Conservation (phyloP, 2,329 filamentous ascomycete species). For the Colletotrichum sp. region DNA sequence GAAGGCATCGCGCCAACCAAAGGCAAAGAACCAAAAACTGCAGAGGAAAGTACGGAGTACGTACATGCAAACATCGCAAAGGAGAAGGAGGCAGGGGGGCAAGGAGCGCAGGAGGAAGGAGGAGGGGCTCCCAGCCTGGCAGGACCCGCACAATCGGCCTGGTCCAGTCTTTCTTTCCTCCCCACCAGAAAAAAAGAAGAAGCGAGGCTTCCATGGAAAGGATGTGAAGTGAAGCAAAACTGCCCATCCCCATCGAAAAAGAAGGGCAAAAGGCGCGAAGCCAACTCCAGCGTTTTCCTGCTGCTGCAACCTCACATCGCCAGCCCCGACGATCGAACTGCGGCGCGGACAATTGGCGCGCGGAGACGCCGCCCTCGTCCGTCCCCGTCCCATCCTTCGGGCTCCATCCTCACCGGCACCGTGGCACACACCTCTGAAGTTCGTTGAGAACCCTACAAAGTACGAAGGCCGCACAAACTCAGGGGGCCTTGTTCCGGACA, state of each 20-base stretch:
- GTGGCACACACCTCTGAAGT: not conserved
- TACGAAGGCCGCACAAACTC: not conserved
- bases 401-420: not conserved
- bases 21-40: not conserved
- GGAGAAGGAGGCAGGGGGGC: not conserved
- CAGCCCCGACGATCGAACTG: not conserved
- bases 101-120: not conserved
- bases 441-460: not conserved
- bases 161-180: not conserved
- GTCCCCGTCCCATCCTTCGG: not conserved
- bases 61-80: not conserved
- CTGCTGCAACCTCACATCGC: conserved; percentile 2
- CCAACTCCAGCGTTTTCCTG: not conserved
- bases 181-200: not conserved
- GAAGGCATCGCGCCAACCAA: not conserved
- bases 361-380: conserved; percentile 3
- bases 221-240: not conserved
- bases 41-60: not conserved
- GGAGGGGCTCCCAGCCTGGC: not conserved
- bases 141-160: not conserved
- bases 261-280: not conserved
- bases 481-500: not conserved
- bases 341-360: not conserved
- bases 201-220: not conserved
- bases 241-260: not conserved